Base-by-base conservation (phyloP, 192 early-diverging fungal genomes). In the Coemansia biformis region DNA sequence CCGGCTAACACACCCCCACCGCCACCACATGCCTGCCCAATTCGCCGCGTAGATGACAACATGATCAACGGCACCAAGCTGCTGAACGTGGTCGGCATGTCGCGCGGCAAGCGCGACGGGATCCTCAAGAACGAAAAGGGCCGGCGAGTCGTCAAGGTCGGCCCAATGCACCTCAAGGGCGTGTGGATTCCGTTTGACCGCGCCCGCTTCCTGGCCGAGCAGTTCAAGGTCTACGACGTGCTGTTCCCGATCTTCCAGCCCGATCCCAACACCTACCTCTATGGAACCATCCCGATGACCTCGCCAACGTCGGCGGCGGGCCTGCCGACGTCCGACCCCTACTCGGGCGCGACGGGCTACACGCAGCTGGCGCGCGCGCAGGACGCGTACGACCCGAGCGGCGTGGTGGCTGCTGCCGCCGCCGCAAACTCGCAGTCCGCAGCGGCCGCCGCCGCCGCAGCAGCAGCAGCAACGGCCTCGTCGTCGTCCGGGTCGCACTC, bases 31-130 rank as follows among this genome's bases (percentile, higher is more conserved):
- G n/a, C n/a, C n/a, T n/a, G n/a, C n/a, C n/a, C n/a, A n/a, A n/a
- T n/a, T n/a, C n/a, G n/a, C n/a, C n/a, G 6, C 63, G 51, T 74
- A 85, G 88, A 90, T 51, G 86, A 90, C 61, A 78, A 88, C 48
- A 88, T 87, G 83, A 84, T 89, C 35, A 89, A 91, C 63, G 86
- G 88, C 26, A 91, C 88, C 13, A 91, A 91, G 61, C 74, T 91
- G 40, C 76, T 91, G 21, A 91, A 91, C 64, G 86, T 91, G 17
- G 84, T 83, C 14, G 87, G 87, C 36, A 89, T 91, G 87, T 86
- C 88, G 41, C 83, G 88, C 19, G 88, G 88, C 40, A 88, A 88
- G 60, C 74, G 88, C 31, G 88, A 91, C 49, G 87, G 86, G 2
- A 89, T 91, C 39, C 74, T 91, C 29, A 91, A 91, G 60, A 88